A percentile compares a stretch with the other conserved stretches of the same genome.
Conservation (phyloP, 495 filamentous ascomycete genomes). For the Aspergillus incahuasiensis region DNA sequence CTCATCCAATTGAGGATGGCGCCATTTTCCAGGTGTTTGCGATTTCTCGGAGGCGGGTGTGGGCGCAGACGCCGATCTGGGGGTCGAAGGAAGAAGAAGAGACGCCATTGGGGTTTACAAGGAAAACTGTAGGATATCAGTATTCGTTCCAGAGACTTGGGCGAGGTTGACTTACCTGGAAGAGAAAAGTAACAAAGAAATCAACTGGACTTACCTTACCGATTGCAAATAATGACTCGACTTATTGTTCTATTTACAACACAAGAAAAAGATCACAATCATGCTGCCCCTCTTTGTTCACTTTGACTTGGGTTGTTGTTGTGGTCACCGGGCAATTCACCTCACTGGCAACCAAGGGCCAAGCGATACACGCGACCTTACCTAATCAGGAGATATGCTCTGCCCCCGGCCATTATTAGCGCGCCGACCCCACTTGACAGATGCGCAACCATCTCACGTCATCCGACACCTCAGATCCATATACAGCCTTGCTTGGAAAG, state of each 20-base stretch:
- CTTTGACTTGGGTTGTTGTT: constrained; percentile 12
- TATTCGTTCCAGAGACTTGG: neutral
- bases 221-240: neutral
- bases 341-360: constrained; percentile 16
- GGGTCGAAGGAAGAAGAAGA: constrained; percentile 49
- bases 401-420: neutral
- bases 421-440: constrained; percentile 15
- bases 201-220: constrained; percentile 16
- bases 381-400: constrained; percentile 6
- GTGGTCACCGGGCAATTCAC: constrained; percentile 10
- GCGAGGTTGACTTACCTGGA: constrained; percentile 17
- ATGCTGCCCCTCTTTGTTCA: neutral
- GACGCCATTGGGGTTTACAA: constrained; percentile 31
- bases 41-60: constrained; percentile 43
- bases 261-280: neutral
- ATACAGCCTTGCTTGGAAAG: too few species aligned
- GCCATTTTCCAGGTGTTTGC: constrained; percentile 76
- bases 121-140: constrained; percentile 1
- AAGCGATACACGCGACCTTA: constrained; percentile 21
- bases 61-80: constrained; percentile 52
- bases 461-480: neutral
- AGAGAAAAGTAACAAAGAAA: constrained; percentile 1
- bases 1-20: constrained; percentile 75
- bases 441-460: constrained; percentile 8
- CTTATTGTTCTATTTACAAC: neutral